phyloP scores from a whole-genome alignment of 2,329 filamentous ascomycete species.

The Westerdykella ornata region DNA sequence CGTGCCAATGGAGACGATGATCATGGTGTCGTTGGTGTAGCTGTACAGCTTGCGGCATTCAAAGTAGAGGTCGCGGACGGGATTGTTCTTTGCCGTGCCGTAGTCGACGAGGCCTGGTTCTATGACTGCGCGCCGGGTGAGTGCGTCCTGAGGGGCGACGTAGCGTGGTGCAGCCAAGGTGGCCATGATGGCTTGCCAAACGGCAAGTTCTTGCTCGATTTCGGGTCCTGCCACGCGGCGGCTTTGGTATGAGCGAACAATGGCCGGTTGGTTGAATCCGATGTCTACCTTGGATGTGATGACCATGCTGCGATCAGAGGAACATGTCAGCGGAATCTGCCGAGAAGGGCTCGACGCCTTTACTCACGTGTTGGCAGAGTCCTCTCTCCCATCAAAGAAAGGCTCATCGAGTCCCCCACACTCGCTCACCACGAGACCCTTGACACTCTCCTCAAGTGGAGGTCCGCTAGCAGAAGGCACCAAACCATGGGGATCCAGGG shows the following conservation, averaged over 20 bases:
- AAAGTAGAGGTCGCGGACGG: slow-evolving; percentile 25
- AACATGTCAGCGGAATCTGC: neutral
- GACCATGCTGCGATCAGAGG: slow-evolving; percentile 16
- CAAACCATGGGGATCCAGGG: slow-evolving; percentile 16
- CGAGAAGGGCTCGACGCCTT: neutral
- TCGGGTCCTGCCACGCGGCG: slow-evolving; percentile 27
- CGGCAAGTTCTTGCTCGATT: slow-evolving; percentile 19
- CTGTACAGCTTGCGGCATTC: slow-evolving; percentile 28
- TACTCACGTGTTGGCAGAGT: slow-evolving; percentile 28
- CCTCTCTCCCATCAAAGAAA: slow-evolving; percentile 19
- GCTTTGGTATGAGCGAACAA: slow-evolving; percentile 28
- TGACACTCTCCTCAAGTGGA: slow-evolving; percentile 19
- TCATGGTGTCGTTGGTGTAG: slow-evolving; percentile 28
- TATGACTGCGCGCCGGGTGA: slow-evolving; percentile 17
- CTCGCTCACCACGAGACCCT: slow-evolving; percentile 15
- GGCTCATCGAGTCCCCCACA: slow-evolving; percentile 14
- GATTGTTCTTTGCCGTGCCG: slow-evolving; percentile 29
- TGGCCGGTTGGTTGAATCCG: slow-evolving; percentile 22
- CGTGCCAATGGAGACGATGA: slow-evolving; percentile 26
- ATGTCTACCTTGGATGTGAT: slow-evolving; percentile 25
- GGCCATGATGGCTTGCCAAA: slow-evolving; percentile 23
- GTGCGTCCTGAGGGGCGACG: slow-evolving; percentile 9
- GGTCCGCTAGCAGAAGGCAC: slow-evolving; percentile 7
- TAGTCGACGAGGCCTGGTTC: slow-evolving; percentile 27
- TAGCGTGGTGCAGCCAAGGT: slow-evolving; percentile 23